phyloP scores from a whole-genome alignment of 1,284 basidiomycete genomes.

The Cerioporus squamosus region DNA sequence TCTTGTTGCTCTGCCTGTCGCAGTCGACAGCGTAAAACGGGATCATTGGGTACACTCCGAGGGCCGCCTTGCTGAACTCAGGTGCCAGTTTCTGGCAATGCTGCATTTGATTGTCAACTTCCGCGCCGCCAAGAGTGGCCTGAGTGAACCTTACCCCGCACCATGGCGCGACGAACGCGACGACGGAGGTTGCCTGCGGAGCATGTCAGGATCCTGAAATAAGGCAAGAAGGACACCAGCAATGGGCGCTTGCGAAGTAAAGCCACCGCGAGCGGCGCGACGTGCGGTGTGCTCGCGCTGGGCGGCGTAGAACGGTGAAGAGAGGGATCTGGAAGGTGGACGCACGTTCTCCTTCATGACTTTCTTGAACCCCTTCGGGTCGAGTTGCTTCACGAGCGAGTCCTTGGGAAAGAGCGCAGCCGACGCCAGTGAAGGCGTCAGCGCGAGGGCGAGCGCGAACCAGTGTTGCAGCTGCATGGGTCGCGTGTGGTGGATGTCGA shows the following conservation, averaged over 20 bases:
- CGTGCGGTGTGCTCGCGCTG: background rate
- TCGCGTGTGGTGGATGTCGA: background rate
- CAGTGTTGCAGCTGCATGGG: slow-evolving; percentile 35
- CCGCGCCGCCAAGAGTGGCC: background rate
- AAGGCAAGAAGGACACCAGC: background rate
- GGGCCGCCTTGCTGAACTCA: slow-evolving; percentile 84
- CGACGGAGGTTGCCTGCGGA: slow-evolving; percentile 68
- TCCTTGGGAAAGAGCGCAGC: slow-evolving; percentile 77
- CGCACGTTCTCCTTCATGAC: slow-evolving; percentile 80
- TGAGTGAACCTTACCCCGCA: slow-evolving; percentile 66
- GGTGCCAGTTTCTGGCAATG: slow-evolving; percentile 90
- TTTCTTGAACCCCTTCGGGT: slow-evolving; percentile 73
- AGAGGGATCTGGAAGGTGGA: slow-evolving; percentile 13
- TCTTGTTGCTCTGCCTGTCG: slow-evolving; percentile 83
- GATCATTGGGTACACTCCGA: slow-evolving; percentile 80
- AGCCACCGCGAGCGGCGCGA: background rate
- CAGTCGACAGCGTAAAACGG: slow-evolving; percentile 93
- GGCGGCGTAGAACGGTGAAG: background rate
- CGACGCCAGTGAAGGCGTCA: slow-evolving; percentile 57
- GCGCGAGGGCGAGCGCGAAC: slow-evolving; percentile 36
- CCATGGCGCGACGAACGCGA: slow-evolving; percentile 93
- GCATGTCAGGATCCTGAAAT: background rate
- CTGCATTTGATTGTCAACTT: slow-evolving; percentile 38
- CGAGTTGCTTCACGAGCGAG: slow-evolving; percentile 76
- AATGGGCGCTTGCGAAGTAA: background rate